Conservation (phyloP, 2,329 filamentous ascomycete genomes). For the Fusarium nygamai region DNA sequence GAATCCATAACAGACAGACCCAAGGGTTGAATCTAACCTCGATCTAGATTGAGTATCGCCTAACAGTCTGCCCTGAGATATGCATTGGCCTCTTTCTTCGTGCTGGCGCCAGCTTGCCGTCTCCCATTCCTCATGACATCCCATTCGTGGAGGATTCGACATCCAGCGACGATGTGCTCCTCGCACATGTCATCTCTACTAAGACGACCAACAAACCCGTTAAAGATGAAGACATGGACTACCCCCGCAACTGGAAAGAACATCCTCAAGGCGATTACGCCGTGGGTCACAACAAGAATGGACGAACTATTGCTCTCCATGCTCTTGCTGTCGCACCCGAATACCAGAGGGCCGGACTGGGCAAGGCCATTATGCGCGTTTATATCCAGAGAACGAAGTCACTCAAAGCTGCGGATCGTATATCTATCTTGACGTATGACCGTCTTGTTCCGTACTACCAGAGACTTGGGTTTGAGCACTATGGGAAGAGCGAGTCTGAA, state of each 20-base stretch:
- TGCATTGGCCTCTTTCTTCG: slow-evolving; percentile 42
- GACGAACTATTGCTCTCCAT: slow-evolving; percentile 44
- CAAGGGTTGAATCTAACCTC: background rate
- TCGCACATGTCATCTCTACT: slow-evolving; percentile 45
- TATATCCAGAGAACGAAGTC: slow-evolving; percentile 38
- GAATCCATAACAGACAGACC: no score
- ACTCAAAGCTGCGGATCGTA: slow-evolving; percentile 30
- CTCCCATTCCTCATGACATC: slow-evolving; percentile 11
- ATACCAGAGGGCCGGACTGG: slow-evolving; percentile 40
- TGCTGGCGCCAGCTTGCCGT: background rate
- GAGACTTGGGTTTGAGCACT: slow-evolving; percentile 44
- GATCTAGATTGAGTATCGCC: slow-evolving; percentile 45
- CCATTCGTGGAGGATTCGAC: slow-evolving; percentile 2
- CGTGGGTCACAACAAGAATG: slow-evolving; percentile 39
- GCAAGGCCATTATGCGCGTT: slow-evolving; percentile 38
- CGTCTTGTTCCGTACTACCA: slow-evolving; percentile 45
- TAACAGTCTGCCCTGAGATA: slow-evolving; percentile 42
- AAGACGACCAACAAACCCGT: slow-evolving; percentile 34
- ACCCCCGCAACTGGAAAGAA: slow-evolving; percentile 40
- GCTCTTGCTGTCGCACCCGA: slow-evolving; percentile 42
- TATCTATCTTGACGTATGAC: slow-evolving; percentile 46
- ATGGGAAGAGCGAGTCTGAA: slow-evolving; percentile 44
- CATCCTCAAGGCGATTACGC: slow-evolving; percentile 12
- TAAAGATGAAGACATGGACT: slow-evolving; percentile 43
- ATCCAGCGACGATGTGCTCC: slow-evolving; percentile 23